phyloP scores from a whole-genome alignment of 768 basidiomycete species.

The Asterophora parasitica region DNA sequence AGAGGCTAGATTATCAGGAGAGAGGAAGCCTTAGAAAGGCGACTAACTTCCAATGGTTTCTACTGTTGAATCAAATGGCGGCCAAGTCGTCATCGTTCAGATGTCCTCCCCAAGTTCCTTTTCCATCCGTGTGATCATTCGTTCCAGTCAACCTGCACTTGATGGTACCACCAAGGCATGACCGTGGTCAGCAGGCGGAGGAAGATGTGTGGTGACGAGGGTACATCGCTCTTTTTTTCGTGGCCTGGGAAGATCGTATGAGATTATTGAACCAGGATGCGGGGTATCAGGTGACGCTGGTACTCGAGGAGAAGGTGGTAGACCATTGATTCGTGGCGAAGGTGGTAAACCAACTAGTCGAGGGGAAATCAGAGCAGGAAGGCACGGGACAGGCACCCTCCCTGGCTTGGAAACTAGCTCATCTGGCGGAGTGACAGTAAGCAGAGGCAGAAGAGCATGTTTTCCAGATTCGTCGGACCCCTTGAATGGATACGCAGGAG shows the following conservation, averaged over 20 bases:
- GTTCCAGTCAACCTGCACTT: constrained; percentile 10
- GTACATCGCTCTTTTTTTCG: background rate
- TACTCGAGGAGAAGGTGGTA: background rate
- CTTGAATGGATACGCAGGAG: background rate
- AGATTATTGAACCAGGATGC: background rate
- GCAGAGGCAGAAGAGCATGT: constrained; percentile 4
- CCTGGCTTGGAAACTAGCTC: constrained; percentile 2
- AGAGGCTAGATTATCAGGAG: background rate
- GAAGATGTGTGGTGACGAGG: constrained; percentile 1
- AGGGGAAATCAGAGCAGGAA: background rate
- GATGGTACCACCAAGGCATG: background rate
- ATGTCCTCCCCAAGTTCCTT: constrained; percentile 4
- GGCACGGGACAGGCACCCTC: constrained; percentile 8
- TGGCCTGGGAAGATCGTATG: background rate
- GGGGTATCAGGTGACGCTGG: background rate
- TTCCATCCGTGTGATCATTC: constrained; percentile 13
- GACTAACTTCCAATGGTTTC: no score
- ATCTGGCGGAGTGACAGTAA: constrained; percentile 10
- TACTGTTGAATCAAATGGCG: no score
- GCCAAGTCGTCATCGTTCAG: background rate
- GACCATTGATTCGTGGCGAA: constrained; percentile 7
- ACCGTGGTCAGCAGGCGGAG: background rate
- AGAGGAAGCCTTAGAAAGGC: no score
- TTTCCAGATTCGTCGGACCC: background rate
- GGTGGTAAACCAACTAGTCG: constrained; percentile 6